phyloP scores from a whole-genome alignment of 1,284 basidiomycete genomes.

The Wallemia mellicola region DNA sequence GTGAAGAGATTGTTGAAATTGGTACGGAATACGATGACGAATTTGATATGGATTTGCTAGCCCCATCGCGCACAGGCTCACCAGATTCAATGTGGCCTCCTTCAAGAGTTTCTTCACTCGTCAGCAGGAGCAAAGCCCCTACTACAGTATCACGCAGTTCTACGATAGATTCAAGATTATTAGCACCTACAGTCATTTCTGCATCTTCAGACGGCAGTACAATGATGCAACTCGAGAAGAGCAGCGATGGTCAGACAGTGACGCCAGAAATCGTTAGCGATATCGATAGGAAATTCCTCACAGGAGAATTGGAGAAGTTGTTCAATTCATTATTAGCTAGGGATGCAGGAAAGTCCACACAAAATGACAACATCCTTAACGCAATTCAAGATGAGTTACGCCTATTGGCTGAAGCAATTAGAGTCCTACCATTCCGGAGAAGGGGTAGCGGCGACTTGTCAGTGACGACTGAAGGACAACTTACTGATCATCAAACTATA shows the following conservation, averaged over 20 bases:
- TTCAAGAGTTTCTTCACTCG: neutral
- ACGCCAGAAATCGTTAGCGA: neutral
- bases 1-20: neutral
- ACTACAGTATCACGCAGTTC: neutral
- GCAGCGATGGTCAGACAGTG: neutral
- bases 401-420: neutral
- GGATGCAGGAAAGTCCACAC: neutral
- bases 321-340: neutral
- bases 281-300: neutral
- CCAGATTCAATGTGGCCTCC: neutral
- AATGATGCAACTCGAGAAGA: neutral
- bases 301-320: neutral
- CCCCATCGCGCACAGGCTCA: neutral
- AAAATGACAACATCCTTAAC: neutral
- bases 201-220: neutral
- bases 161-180: neutral
- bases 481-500: neutral
- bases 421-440: neutral
- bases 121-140: neutral
- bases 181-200: neutral
- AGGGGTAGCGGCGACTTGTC: neutral
- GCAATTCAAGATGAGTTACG: neutral
- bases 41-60: neutral
- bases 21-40: neutral
- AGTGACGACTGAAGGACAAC: neutral